phyloP scores from a whole-genome alignment of 2,329 filamentous ascomycete genomes.

The Fusarium bulbicola region DNA sequence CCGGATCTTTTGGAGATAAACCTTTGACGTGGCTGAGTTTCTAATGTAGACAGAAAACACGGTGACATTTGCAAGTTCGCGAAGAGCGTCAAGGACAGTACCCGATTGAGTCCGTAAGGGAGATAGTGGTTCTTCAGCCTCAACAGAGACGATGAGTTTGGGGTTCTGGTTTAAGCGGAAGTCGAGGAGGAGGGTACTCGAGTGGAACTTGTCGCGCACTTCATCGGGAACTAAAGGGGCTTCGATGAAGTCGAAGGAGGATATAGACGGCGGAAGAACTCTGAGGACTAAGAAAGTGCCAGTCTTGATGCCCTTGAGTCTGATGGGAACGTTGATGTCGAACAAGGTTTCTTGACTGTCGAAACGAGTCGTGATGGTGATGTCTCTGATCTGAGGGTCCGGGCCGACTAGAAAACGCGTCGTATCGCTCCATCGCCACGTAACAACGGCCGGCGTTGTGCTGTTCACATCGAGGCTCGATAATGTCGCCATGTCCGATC shows the following conservation, averaged over 20 bases:
- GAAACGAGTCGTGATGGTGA: constrained; percentile 15
- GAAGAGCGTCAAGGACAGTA: constrained; percentile 19
- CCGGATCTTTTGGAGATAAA: background rate
- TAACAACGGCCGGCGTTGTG: background rate
- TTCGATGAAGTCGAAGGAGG: background rate
- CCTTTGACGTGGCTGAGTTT: background rate
- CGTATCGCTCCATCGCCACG: background rate
- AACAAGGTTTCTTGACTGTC: constrained; percentile 2
- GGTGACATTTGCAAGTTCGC: constrained; percentile 2
- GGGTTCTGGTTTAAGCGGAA: constrained; percentile 4
- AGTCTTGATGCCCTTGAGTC: constrained; percentile 12
- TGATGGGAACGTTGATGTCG: constrained; percentile 12
- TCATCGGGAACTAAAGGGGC: background rate
- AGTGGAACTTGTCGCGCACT: background rate
- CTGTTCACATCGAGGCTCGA: background rate
- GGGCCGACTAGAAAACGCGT: background rate
- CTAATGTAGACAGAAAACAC: constrained; percentile 4
- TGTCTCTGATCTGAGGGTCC: constrained; percentile 10
- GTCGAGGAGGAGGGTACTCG: background rate
- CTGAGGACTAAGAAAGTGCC: background rate
- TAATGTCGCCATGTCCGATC: background rate
- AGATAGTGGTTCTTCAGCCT: constrained; percentile 10
- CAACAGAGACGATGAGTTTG: background rate
- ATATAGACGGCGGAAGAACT: background rate
- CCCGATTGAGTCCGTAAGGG: constrained; percentile 14